These are phyloP conservation scores for Erodium trifolium DNA, from an alignment of 441 rosid genomes.

Conservation along the genomic window DNA sequence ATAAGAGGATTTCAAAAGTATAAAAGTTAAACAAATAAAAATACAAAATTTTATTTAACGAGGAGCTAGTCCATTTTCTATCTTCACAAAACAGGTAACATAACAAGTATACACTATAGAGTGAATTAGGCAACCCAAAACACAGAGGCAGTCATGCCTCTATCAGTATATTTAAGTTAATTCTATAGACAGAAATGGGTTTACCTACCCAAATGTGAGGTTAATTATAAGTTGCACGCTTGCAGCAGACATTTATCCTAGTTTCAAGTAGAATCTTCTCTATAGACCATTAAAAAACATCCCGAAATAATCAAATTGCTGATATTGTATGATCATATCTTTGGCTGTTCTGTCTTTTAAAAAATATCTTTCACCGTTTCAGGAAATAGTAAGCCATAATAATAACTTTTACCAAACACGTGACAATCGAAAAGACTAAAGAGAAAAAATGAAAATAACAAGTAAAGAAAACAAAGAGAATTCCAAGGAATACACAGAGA, in stretches of 20 bases:
- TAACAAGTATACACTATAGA: not conserved
- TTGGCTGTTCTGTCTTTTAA: not conserved
- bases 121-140: not conserved
- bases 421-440: no score
- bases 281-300: not conserved
- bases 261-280: not conserved
- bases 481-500: constrained; percentile 5
- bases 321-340: not conserved
- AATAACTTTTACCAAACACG: not conserved
- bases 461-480: not conserved
- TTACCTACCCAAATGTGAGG: not conserved
- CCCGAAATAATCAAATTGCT: not conserved
- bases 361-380: not conserved
- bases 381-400: not conserved
- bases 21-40: no score
- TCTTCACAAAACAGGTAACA: not conserved
- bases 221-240: not conserved
- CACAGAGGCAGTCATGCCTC: not conserved
- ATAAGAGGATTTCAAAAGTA: not conserved
- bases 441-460: not conserved
- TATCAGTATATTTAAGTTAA: not conserved
- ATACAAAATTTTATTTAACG: no score
- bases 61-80: not conserved
- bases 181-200: not conserved
- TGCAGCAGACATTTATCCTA: not conserved